phyloP scores from a whole-genome alignment of 441 rosid species.

The Isatis lusitanica region DNA sequence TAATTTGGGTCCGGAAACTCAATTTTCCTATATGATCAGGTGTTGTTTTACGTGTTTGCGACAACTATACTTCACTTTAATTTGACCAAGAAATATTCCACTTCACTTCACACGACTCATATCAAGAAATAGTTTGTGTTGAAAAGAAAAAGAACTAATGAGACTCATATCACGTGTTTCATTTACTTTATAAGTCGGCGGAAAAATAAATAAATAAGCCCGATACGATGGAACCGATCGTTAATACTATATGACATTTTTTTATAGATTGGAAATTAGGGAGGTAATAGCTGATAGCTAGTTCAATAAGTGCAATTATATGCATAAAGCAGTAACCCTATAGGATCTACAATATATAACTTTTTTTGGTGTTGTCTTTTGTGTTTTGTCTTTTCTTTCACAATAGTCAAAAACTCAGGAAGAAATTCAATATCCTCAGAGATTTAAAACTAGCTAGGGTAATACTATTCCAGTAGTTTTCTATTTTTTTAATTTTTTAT shows the following conservation, averaged over 20 bases:
- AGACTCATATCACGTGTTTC: not conserved
- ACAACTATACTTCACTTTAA: not conserved
- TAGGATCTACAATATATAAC: not conserved
- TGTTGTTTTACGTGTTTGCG: not conserved
- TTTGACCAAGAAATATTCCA: not conserved
- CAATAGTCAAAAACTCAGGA: not conserved
- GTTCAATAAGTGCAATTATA: constrained; percentile 24
- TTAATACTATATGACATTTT: not conserved
- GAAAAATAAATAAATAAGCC: not conserved
- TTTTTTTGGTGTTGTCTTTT: constrained; percentile 17
- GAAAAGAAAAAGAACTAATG: no score
- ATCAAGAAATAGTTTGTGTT: not conserved
- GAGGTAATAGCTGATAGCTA: constrained; percentile 19
- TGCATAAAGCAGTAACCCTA: constrained; percentile 13
- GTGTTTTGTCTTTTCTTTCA: constrained; percentile 26
- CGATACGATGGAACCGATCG: constrained; percentile 16
- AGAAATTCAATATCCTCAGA: not conserved
- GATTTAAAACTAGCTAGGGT: constrained; percentile 3
- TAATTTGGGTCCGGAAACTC: not conserved
- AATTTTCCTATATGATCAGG: no score
- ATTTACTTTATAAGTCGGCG: not conserved
- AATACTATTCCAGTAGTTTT: constrained; percentile 20
- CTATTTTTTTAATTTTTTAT: not conserved
- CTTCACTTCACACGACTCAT: not conserved
- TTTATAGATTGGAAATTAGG: not conserved